Conservation (phyloP, 2,329 filamentous ascomycete species). For the Chaetoscypha palmicola region DNA sequence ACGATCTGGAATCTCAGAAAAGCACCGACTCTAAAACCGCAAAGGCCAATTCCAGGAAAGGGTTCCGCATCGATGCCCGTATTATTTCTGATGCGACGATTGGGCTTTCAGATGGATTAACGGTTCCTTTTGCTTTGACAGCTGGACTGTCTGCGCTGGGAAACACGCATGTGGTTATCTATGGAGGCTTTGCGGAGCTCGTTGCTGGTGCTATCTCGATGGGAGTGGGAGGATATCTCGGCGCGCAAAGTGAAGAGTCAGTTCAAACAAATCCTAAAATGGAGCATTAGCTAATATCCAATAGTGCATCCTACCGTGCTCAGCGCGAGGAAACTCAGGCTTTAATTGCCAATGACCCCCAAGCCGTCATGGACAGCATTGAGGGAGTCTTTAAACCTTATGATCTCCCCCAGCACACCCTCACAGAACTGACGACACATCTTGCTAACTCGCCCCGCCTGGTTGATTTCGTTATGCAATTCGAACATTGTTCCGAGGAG, state of each 20-base stretch:
- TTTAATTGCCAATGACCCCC: constrained; percentile 22
- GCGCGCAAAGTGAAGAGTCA: constrained; percentile 40
- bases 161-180: constrained; percentile 46
- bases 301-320: constrained; percentile 29
- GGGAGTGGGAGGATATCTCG: constrained; percentile 55
- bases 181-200: constrained; percentile 54
- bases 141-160: constrained; percentile 46
- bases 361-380: constrained; percentile 25
- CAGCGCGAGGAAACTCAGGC: constrained; percentile 24
- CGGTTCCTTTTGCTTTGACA: constrained; percentile 56
- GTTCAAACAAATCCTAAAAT: constrained; percentile 9
- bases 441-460: constrained; percentile 29
- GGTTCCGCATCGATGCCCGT: constrained; percentile 27
- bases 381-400: constrained; percentile 32
- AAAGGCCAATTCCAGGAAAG: constrained; percentile 20
- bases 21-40: constrained; percentile 17
- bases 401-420: constrained; percentile 25
- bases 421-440: constrained; percentile 31
- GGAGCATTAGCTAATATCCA: constrained; percentile 14
- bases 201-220: constrained; percentile 56
- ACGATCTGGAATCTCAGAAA: constrained; percentile 26
- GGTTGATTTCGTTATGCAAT: constrained; percentile 35
- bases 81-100: constrained; percentile 49
- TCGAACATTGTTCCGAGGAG: constrained; percentile 29
- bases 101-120: constrained; percentile 55